Percentiles rank a stretch among this genome's conserved stretches.
phyloP scores from a whole-genome alignment of 371 early-diverging fungal species.

The Sporodiniella umbellata region DNA sequence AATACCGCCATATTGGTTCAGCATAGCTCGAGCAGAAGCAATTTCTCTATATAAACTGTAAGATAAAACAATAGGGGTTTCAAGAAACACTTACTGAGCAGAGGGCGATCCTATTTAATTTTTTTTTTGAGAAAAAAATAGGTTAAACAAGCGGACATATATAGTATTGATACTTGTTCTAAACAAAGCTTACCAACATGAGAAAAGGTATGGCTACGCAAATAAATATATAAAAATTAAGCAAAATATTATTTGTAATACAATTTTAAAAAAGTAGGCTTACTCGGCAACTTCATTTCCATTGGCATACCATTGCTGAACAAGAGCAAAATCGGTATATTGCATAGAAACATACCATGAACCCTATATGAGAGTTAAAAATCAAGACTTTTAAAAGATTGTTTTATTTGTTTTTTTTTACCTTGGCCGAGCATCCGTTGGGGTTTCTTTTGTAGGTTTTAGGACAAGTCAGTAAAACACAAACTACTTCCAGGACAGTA shows the following conservation, averaged over 20 bases:
- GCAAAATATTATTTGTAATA: background rate
- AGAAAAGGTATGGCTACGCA: slow-evolving; percentile 58
- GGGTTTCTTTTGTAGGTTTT: slow-evolving; percentile 48
- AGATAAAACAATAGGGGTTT: background rate
- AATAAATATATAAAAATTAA: slow-evolving; percentile 7
- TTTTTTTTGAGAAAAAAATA: slow-evolving; percentile 1
- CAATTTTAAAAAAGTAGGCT: slow-evolving; percentile 10
- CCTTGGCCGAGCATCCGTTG: slow-evolving; percentile 56
- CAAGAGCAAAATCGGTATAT: slow-evolving; percentile 64
- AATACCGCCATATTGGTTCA: slow-evolving; percentile 62
- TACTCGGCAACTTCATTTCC: slow-evolving; percentile 72
- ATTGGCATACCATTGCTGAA: slow-evolving; percentile 70
- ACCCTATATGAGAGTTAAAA: slow-evolving; percentile 21
- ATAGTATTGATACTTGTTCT: slow-evolving; percentile 1
- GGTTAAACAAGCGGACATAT: background rate
- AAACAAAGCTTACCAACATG: slow-evolving; percentile 45
- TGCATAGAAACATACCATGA: slow-evolving; percentile 69
- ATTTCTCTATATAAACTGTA: slow-evolving; percentile 48
- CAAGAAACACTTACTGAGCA: slow-evolving; percentile 29
- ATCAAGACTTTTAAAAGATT: no score
- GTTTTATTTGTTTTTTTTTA: no score
- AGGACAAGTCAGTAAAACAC: no score
- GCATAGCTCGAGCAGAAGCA: slow-evolving; percentile 49
- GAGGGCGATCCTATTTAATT: slow-evolving; percentile 33
- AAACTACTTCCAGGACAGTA: no score